A percentile compares a stretch with the other conserved stretches of the same genome.
These are phyloP conservation scores for Pseudocohnilembus persalinus DNA, from an alignment of 169 alveolate species.

Conservation along the genomic window DNA sequence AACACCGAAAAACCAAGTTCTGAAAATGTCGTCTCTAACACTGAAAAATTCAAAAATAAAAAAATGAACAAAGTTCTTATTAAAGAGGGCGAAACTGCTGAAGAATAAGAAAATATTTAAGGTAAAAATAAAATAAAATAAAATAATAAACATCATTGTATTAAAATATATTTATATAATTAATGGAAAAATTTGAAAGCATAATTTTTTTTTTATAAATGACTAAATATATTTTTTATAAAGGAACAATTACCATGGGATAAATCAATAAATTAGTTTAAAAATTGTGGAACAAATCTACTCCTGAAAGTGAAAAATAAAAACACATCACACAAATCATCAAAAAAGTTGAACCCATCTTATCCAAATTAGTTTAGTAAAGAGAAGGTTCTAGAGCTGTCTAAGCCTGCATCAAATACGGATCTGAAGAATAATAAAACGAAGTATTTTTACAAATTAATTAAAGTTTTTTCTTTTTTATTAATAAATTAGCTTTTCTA, in stretches of 20 bases:
- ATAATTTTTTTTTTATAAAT: no score
- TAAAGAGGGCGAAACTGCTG: background rate
- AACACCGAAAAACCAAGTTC: no score
- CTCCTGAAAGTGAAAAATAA: constrained; percentile 18
- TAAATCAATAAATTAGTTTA: background rate
- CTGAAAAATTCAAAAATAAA: no score
- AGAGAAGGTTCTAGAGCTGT: constrained; percentile 29
- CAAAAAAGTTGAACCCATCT: constrained; percentile 2
- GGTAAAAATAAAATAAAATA: background rate
- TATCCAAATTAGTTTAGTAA: constrained; percentile 5
- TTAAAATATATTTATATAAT: no score
- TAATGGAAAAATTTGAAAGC: no score
- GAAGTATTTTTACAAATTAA: no score
- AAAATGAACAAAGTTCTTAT: background rate
- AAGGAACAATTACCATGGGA: background rate
- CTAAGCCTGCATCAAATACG: constrained; percentile 28
- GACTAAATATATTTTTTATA: no score
- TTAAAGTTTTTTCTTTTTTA: no score
- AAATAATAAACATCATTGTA: no score
- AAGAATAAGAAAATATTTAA: background rate
- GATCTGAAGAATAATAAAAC: constrained; percentile 7
- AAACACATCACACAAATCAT: background rate
- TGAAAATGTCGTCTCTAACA: no score
- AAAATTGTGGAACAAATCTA: constrained; percentile 6
- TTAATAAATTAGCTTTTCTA: no score